phyloP scores from a whole-genome alignment of 495 filamentous ascomycete species.

The Neurospora sp. region DNA sequence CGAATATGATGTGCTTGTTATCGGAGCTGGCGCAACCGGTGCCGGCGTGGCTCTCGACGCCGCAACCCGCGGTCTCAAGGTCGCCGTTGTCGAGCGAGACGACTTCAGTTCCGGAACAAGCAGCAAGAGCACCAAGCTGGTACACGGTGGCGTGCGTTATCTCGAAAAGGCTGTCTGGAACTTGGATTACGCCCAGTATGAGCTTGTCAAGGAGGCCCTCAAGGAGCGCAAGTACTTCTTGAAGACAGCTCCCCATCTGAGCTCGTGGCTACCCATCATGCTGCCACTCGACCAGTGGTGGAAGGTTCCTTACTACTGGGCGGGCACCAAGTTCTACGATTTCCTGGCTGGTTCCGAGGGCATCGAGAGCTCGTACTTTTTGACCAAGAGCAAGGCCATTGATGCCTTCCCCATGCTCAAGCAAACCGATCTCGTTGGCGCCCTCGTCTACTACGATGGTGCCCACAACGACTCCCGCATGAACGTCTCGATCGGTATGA shows the following conservation, averaged over 20 bases:
- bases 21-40: conserved; percentile 89
- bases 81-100: conserved; percentile 89
- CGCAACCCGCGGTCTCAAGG: conserved; percentile 82
- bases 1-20: conserved; percentile 79
- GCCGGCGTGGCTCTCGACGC: conserved; percentile 91
- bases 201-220: conserved; percentile 86
- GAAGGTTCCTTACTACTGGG: conserved; percentile 97
- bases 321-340: conserved; percentile 91
- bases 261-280: conserved; percentile 95
- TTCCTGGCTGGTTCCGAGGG: conserved; percentile 90
- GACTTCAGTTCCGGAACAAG: conserved; percentile 92
- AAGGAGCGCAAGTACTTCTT: conserved; percentile 94
- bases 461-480: conserved; percentile 97
- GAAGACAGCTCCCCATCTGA: conserved; percentile 91
- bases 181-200: conserved; percentile 91
- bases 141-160: conserved; percentile 94
- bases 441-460: conserved; percentile 96
- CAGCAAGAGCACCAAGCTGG: conserved; percentile 94
- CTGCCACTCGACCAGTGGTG: conserved; percentile 92
- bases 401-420: conserved; percentile 98
- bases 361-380: conserved; percentile 93
- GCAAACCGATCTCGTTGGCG: conserved; percentile 73
- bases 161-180: conserved; percentile 96
- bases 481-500: conserved; percentile 96
- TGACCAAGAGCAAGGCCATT: conserved; percentile 87